phyloP scores from a whole-genome alignment of 2,329 filamentous ascomycete genomes.

The Penicillium glabrum region DNA sequence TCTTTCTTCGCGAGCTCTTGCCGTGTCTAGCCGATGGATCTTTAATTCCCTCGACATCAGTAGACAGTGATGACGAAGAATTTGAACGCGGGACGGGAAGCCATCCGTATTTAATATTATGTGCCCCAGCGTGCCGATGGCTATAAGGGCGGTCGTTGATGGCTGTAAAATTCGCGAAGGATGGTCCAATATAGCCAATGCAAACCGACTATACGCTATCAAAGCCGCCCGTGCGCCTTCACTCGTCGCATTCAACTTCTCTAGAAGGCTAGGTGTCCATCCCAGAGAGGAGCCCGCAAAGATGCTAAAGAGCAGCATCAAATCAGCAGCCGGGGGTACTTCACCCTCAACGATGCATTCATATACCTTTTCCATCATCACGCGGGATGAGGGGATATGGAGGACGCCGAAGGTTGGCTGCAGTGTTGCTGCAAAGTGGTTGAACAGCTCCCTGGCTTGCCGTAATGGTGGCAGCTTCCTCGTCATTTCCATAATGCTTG shows the following conservation, averaged over 20 bases:
- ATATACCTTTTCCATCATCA: slow-evolving; percentile 13
- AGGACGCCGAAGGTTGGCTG: slow-evolving; percentile 18
- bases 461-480: slow-evolving; percentile 15
- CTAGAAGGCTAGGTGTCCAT: slow-evolving; percentile 14
- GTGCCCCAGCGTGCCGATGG: slow-evolving; percentile 12
- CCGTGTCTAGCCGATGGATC: slow-evolving; percentile 18
- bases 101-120: slow-evolving; percentile 18
- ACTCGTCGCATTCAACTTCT: slow-evolving; percentile 13
- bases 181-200: slow-evolving; percentile 16
- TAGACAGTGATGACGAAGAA: slow-evolving; percentile 16
- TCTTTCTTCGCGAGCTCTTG: slow-evolving; percentile 10
- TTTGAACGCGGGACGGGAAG: slow-evolving; percentile 13
- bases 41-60: slow-evolving; percentile 16
- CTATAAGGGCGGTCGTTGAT: slow-evolving; percentile 18
- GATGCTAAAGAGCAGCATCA: slow-evolving; percentile 17
- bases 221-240: slow-evolving; percentile 13
- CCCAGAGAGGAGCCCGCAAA: slow-evolving; percentile 17
- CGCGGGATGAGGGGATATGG: slow-evolving; percentile 15
- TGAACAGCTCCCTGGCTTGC: slow-evolving; percentile 14
- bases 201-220: slow-evolving; percentile 9
- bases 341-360: slow-evolving; percentile 13
- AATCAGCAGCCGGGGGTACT: slow-evolving; percentile 6
- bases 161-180: slow-evolving; percentile 6
- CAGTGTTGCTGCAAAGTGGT: slow-evolving; percentile 11
- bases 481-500: slow-evolving; percentile 5